Base-by-base conservation (phyloP, 1,284 basidiomycete species). In the Microbotryomycetes sp. region DNA sequence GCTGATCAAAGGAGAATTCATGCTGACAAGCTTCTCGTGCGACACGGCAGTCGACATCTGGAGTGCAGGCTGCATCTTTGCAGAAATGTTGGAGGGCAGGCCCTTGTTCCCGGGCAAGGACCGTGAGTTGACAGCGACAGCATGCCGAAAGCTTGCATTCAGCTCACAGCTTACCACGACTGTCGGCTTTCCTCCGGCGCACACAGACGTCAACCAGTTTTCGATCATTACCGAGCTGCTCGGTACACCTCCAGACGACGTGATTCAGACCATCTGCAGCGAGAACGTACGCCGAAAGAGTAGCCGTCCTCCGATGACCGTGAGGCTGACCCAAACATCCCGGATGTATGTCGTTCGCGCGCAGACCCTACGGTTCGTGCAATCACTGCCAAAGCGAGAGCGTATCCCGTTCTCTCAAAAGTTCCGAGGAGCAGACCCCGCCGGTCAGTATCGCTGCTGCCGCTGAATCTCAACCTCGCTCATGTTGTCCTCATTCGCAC, bases 41-140 rank as follows among this genome's bases (percentile, higher is more conserved):
- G 18, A 11, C 45, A 4, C 24, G 13, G 15, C 67, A 67, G 93
- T 97, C 65, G 94, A 97, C 75, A 94, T 98, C 72, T 98, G 94
- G 94, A 94, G 90, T 73, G 92, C 93, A 16, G 94, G 93, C 13
- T 99, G 96, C 79, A 98, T 99, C 77, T 97, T 99, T 74, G 96
- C 96, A 4, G 94, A 98, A 79, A 99, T 99, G 96, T 80, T 99
- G 60, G 93, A 97, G 77, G 96, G 94, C 53, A 97, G 97, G 76
- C 94, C 96, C 0, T 79, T 98, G 66, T 99, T 99, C 83, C 96
- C 96, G 31, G 94, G 94, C 62, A 98, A 98, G 81, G 96, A 99
- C 75, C 82, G 79, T 81, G 65, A 76, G 79, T 78, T n/a, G 15
- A 9, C 23, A 11, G 18, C 53, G 23, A 31, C n/a, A n/a, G n/a